Percentiles rank a stretch among this genome's conserved stretches.
phyloP scores from a whole-genome alignment of 805 yeast genomes.

The Ogataea glucozyma region DNA sequence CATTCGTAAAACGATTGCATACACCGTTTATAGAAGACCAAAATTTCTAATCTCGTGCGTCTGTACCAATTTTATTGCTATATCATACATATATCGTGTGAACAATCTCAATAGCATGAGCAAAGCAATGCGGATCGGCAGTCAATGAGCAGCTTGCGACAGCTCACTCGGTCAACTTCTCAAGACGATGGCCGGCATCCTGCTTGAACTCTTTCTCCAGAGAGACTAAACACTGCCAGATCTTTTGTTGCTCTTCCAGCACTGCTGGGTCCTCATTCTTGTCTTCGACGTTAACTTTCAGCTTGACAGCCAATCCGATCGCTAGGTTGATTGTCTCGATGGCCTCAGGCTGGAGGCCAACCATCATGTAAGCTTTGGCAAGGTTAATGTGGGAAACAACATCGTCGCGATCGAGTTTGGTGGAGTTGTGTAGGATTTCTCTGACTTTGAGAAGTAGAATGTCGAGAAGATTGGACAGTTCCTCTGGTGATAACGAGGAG shows the following conservation, averaged over 20 bases:
- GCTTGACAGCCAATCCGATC: conserved; percentile 15
- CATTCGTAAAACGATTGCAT: no score
- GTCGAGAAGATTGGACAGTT: conserved; percentile 6
- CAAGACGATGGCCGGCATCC: not conserved
- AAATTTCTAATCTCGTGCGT: no score
- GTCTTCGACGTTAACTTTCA: conserved; percentile 19
- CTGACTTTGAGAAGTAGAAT: conserved; percentile 9
- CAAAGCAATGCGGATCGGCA: no score
- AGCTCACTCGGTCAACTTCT: no score
- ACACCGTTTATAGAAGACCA: no score
- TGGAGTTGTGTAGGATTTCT: conserved; percentile 13
- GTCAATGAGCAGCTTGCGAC: no score
- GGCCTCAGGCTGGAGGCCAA: conserved; percentile 14
- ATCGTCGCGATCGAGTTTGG: conserved; percentile 20
- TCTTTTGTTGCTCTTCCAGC: conserved; percentile 16
- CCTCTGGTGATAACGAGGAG: conserved; percentile 1
- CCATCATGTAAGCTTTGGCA: conserved; percentile 14
- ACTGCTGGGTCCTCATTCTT: conserved; percentile 4
- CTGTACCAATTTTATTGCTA: no score
- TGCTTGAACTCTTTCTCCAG: conserved; percentile 14
- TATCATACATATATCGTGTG: no score
- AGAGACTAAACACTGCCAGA: conserved; percentile 17
- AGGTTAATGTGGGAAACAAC: conserved; percentile 22
- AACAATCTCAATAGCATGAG: no score
- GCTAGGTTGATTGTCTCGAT: conserved; percentile 15